Base-by-base conservation (phyloP, 1,284 basidiomycete genomes). In the Leccinum griseonigrum region DNA sequence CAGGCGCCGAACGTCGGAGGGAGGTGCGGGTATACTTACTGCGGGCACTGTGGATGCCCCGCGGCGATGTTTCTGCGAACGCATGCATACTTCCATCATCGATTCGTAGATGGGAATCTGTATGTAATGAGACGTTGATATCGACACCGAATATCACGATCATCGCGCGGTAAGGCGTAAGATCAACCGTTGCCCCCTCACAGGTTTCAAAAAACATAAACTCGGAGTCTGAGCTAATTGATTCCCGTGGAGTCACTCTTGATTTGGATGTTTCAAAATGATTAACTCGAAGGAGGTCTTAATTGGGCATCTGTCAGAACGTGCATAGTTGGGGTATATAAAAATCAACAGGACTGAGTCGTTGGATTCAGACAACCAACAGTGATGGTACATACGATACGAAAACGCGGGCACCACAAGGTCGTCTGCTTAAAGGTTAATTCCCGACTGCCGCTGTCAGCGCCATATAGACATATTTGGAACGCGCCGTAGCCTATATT, bases 1-100 rank as follows among this genome's bases (percentile, higher is more conserved):
- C 67, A 71, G 8, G 78, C 75, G 0, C 66, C 65, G 1, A 74
- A 87, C 61, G 83, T 77, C 3, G 87, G 84, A 70, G 87, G 84
- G 9, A 38, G 38, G 16, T 40, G 38, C 3, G 16, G 5, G 14
- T 9, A n/a, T 40, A 10, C n/a, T n/a, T 43, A 16, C 36, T 38
- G 38, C 16, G 16, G 16, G 36, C 38, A n/a, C 14, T 8, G 6
- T 14, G 40, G 40, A 4, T 43, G n/a, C 4, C 9, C 9, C 40
- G 2, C 43, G 18, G 18, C 43, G 10, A 46, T 46, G 10, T 18
- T 46, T 46, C 10, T 46, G 18, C 10, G 43, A 46, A 18, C 43
- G n/a, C 40, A 43, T 43, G 43, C 5, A 46, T 46, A 5, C 43
- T 46, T 43, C n/a, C 18, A 46, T 5, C 38, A 11, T 2, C 18